Evolutionary conservation across 1,284 basidiomycete species (phyloP).

Genomic region (Malassezia vespertilionis): DNA sequence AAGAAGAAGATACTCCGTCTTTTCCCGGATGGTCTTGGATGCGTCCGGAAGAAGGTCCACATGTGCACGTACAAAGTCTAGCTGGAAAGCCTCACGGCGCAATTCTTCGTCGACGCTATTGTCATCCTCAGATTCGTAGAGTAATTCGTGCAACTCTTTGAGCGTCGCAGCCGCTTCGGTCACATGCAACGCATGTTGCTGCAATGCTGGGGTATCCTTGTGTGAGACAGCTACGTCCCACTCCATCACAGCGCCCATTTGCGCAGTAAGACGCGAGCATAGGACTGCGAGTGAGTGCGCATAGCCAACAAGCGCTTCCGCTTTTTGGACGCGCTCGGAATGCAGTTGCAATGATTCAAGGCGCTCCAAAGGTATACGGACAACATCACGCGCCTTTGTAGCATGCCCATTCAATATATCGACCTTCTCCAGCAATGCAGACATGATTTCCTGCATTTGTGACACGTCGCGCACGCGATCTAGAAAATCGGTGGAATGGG

Average conservation of each 20-base stretch:
- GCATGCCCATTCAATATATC: not conserved
- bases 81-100: not conserved
- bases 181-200: conserved; percentile 6
- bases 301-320: not conserved
- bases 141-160: not conserved
- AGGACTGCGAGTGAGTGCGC: not conserved
- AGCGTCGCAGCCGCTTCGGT: not conserved
- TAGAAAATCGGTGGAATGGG: conserved; percentile 4
- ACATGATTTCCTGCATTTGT: not conserved
- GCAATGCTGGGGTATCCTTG: not conserved
- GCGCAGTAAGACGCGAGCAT: not conserved
- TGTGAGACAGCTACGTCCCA: not conserved
- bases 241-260: conserved; percentile 5
- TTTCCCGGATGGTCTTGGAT: not conserved
- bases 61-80: not conserved
- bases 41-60: not conserved
- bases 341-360: not conserved
- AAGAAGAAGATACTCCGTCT: conserved; percentile 8
- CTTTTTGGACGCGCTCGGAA: not conserved
- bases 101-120: not conserved
- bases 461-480: not conserved
- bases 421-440: not conserved
- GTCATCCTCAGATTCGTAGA: not conserved
- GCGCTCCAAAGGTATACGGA: not conserved
- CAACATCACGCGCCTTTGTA: conserved; percentile 3